These are phyloP conservation scores for Tetracladium marchalianum DNA, from an alignment of 495 filamentous ascomycete genomes.

Conservation along the genomic window DNA sequence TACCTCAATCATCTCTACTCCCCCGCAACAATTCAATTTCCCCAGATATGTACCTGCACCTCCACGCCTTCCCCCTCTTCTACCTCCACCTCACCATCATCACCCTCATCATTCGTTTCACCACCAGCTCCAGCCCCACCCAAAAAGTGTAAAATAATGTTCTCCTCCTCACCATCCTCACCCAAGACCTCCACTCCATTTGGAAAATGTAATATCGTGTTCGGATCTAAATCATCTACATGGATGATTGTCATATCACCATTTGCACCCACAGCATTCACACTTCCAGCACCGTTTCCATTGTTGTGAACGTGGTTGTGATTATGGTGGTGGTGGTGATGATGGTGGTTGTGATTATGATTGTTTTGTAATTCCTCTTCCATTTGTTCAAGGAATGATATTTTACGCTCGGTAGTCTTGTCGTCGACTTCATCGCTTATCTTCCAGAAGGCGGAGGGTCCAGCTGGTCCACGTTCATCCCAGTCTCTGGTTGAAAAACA, in stretches of 20 bases:
- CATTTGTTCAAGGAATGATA: too few species aligned
- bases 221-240: too few species aligned
- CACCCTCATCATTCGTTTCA: constrained; percentile 9
- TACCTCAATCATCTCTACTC: constrained; percentile 15
- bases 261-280: too few species aligned
- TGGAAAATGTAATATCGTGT: too few species aligned
- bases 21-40: constrained; percentile 13
- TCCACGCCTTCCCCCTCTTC: not conserved
- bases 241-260: too few species aligned
- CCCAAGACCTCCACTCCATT: constrained; percentile 12
- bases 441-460: constrained; percentile 63
- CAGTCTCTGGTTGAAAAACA: constrained; percentile 31
- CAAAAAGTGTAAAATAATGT: not conserved
- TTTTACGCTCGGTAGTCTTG: not conserved
- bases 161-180: not conserved
- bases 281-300: too few species aligned
- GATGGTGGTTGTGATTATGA: too few species aligned
- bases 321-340: too few species aligned
- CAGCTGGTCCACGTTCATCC: constrained; percentile 48
- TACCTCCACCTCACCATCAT: constrained; percentile 12
- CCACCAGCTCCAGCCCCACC: constrained; percentile 3
- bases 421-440: constrained; percentile 30
- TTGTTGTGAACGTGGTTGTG: too few species aligned
- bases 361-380: too few species aligned
- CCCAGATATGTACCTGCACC: not conserved